Evolutionary conservation across 202 grass and related monocot species (phyloP), one percentile per base, ranked within the genome.

Genomic region (Brachypodium distachyon): DNA sequence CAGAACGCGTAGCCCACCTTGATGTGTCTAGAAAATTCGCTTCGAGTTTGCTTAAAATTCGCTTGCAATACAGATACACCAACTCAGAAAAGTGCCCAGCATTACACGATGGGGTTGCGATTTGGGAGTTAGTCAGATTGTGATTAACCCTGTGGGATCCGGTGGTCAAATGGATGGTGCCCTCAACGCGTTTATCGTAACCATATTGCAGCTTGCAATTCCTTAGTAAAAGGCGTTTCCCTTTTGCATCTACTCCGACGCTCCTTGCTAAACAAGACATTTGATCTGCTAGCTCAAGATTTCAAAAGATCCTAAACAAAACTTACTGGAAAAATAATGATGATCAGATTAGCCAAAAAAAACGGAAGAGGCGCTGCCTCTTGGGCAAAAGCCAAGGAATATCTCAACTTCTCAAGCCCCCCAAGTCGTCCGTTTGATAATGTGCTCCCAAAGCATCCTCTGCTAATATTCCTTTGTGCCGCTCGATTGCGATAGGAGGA

Each of bases 341-440:
- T n/a, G n/a, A n/a, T n/a, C n/a, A n/a, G n/a, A n/a, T n/a, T n/a
- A n/a, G n/a, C n/a, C n/a, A n/a, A n/a, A n/a, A n/a, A n/a, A n/a
- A n/a, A 4, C 1, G 25, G 16, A 69, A 48, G 64, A 69, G 41
- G 31, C 66, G 3, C 9, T 9, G 66, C 7, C 66, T 69, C 66
- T 69, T 69, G 42, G 66, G 66, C 66, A 1, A 47, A 14, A 21
- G 66, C 66, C 66, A 69, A 69, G 41, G 66, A 69, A 69, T 69
- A 69, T 69, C 66, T 69, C 66, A 26, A 69, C 12, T 7, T 26
- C 63, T 8, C 62, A 27, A 4, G 38, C 32, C 55, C 2, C 53
- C 27, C 55, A 59, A 59, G 61, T 68, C 64, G 40, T 67, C 66
- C 66, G 32, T 69, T 69, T 48, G 66, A 48, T 70, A 50, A 47